Percentiles rank a stretch among this genome's conserved stretches.
Conservation (phyloP, 2,329 filamentous ascomycete species). For the Hyphodiscus sp. region DNA sequence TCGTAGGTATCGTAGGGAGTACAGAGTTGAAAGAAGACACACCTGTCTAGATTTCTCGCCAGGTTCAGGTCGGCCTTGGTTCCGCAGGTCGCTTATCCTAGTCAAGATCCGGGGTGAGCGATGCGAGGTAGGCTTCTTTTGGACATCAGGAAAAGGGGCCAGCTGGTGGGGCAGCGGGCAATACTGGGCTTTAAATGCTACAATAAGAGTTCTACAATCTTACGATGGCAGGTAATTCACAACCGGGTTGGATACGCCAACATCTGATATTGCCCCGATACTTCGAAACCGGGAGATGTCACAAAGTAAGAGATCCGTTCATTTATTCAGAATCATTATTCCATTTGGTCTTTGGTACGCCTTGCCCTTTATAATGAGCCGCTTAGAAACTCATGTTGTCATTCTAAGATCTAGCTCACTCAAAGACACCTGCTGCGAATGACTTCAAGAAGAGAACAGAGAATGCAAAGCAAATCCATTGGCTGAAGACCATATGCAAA, state of each 20-base stretch:
- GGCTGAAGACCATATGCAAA: neutral
- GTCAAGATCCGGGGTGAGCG: neutral
- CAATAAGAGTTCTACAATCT: too few relatives aligned
- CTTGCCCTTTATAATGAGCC: slow-evolving; percentile 1
- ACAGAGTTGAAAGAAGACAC: neutral
- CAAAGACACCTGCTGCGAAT: neutral
- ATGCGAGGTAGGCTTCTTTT: neutral
- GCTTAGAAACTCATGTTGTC: neutral
- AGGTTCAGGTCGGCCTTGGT: neutral
- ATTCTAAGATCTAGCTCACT: slow-evolving; percentile 1
- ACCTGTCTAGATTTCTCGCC: neutral
- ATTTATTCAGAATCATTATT: neutral
- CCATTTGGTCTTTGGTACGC: neutral
- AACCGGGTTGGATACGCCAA: too few relatives aligned
- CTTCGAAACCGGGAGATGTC: too few relatives aligned
- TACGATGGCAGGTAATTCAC: too few relatives aligned
- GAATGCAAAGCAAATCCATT: neutral
- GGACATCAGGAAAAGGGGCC: neutral
- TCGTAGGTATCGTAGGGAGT: neutral
- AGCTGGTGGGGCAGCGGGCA: too few relatives aligned
- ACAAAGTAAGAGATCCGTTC: neutral
- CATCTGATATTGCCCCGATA: too few relatives aligned
- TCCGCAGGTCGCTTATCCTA: neutral
- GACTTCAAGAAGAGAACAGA: slow-evolving; percentile 4
- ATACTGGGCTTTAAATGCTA: too few relatives aligned